Conservation (phyloP, 345 rosid genomes). For the Pugionium cornutum region DNA sequence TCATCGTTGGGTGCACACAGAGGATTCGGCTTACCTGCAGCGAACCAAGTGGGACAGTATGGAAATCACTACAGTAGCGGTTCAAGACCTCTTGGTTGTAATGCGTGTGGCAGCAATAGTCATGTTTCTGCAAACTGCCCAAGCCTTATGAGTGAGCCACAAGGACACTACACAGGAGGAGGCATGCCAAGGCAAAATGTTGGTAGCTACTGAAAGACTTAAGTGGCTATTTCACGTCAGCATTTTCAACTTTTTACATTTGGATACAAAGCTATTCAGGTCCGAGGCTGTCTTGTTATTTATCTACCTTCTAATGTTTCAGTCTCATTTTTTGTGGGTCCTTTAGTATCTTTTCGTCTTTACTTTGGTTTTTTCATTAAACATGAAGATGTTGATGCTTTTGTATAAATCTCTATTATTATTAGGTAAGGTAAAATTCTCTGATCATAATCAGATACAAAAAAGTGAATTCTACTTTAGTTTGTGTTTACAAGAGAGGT, state of each 20-base stretch:
- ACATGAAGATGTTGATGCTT: constrained; percentile 8
- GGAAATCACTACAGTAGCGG: constrained; percentile 25
- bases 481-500: neutral
- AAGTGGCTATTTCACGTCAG: neutral
- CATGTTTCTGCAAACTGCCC: constrained; percentile 69
- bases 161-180: constrained; percentile 43
- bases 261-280: constrained; percentile 4
- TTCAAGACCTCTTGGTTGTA: constrained; percentile 39
- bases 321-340: neutral
- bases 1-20: constrained; percentile 16
- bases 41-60: constrained; percentile 49
- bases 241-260: neutral
- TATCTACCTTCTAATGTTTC: neutral
- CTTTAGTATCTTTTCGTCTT: neutral
- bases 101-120: constrained; percentile 60
- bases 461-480: neutral
- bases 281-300: constrained; percentile 18
- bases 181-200: constrained; percentile 48
- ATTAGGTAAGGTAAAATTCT: neutral
- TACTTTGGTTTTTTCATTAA: neutral
- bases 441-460: neutral
- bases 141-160: constrained; percentile 51
- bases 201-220: constrained; percentile 47
- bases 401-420: neutral
- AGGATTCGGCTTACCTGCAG: constrained; percentile 22